Evolutionary conservation across 163 green algal species (phyloP), one percentile per base, ranked within the genome.

Genomic region (Volvox carteri): DNA sequence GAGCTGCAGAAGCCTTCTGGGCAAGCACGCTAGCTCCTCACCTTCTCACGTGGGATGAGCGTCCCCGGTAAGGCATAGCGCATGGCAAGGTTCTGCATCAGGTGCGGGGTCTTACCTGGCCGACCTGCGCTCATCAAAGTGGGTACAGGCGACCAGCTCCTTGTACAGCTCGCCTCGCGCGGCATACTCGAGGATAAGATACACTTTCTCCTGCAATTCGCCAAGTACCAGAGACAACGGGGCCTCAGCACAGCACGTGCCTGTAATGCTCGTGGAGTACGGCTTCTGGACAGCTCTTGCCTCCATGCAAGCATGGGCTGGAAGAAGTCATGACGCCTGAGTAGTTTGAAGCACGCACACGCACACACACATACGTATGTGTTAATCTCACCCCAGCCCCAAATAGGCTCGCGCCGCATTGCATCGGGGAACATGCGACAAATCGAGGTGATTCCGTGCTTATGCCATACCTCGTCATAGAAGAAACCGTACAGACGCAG

Each of bases 161-260:
- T 98, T 98, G 95, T 99, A 99, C 84, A 99, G 94, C 95, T 99
- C 98, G 1, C 98, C 98, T 0, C 37, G 65, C 58, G 97, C 97
- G 2, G 98, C 98, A 87, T 98, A 99, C 95, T 99, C 98, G 79
- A 99, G 94, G 79, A 99, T 99, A 28, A 99, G 96, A 91, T 99
- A 99, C 39, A 99, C 97, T 42, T 97, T 95, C 35, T 95, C 97
- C 94, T 98, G 94, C 86, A 95, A n/a, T n/a, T n/a, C n/a, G n/a
- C n/a, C n/a, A n/a, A n/a, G n/a, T n/a, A n/a, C n/a, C n/a, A n/a
- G n/a, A n/a, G n/a, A n/a, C n/a, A n/a, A n/a, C n/a, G n/a, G n/a
- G n/a, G n/a, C n/a, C n/a, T n/a, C n/a, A n/a, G n/a, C n/a, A n/a
- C n/a, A n/a, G n/a, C n/a, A n/a, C n/a, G n/a, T n/a, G n/a, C n/a